Percentiles rank a stretch among this genome's conserved stretches.
These are phyloP conservation scores for Botryotinia convoluta DNA, from an alignment of 2,329 filamentous ascomycete species.

Conservation along the genomic window DNA sequence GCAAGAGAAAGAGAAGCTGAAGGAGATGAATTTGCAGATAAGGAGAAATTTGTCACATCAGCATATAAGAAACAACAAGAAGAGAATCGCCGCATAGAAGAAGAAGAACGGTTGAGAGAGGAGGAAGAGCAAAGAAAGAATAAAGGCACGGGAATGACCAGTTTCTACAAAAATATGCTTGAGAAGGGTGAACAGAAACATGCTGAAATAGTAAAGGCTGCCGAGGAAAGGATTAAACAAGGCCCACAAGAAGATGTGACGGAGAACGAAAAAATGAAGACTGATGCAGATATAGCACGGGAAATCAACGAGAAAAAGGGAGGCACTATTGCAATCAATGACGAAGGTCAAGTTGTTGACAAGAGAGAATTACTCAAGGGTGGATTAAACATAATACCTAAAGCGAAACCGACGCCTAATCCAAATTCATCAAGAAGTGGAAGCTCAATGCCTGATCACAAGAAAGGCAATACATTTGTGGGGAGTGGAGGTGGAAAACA, in stretches of 20 bases:
- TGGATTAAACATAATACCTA: conserved; percentile 69
- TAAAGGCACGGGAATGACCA: conserved; percentile 68
- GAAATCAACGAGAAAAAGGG: conserved; percentile 62
- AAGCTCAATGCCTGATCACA: conserved; percentile 29
- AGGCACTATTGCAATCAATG: conserved; percentile 66
- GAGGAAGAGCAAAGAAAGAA: conserved; percentile 64
- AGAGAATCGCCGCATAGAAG: conserved; percentile 67
- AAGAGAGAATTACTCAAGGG: conserved; percentile 76
- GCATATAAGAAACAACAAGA: conserved; percentile 81
- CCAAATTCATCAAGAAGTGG: conserved; percentile 24
- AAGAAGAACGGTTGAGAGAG: conserved; percentile 65
- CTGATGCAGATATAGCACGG: conserved; percentile 61
- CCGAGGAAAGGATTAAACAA: conserved; percentile 51
- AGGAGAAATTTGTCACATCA: conserved; percentile 82
- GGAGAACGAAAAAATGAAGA: conserved; percentile 47
- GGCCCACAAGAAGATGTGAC: conserved; percentile 42
- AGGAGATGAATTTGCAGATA: conserved; percentile 76
- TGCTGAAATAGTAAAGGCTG: conserved; percentile 66
- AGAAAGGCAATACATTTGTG: conserved; percentile 40
- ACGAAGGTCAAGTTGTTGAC: conserved; percentile 80
- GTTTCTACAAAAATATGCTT: conserved; percentile 74
- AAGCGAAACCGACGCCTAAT: conserved; percentile 51
- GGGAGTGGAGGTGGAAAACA: conserved; percentile 53
- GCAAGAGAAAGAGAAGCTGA: conserved; percentile 75
- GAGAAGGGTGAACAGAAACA: conserved; percentile 69